Conservation (phyloP, 2,329 filamentous ascomycete species). For the Aspergillus piperis region DNA sequence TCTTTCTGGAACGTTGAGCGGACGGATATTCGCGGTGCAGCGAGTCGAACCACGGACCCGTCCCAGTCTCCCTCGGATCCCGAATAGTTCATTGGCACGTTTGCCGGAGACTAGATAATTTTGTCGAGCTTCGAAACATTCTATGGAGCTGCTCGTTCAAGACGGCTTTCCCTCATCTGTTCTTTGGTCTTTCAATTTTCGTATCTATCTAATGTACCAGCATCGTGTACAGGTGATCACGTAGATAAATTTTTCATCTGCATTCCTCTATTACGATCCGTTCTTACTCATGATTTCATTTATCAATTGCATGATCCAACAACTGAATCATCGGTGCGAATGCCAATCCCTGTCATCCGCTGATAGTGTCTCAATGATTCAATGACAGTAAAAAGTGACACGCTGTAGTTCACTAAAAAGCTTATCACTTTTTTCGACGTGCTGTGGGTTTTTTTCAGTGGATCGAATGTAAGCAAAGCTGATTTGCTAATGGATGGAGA, state of each 20-base stretch:
- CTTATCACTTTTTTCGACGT: not conserved
- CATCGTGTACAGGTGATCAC: not conserved
- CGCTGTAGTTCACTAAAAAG: not conserved
- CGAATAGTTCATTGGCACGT: not conserved
- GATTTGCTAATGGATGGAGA: not conserved
- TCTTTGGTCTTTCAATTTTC: too few relatives aligned
- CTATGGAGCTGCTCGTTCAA: not conserved
- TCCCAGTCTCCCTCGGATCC: not conserved
- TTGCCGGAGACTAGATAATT: not conserved
- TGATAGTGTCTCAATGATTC: not conserved
- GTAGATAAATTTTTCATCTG: not conserved
- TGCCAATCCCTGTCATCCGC: too few relatives aligned
- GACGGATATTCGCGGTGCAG: not conserved
- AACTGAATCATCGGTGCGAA: too few relatives aligned
- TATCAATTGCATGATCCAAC: not conserved
- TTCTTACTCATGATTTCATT: not conserved
- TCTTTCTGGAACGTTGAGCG: not conserved
- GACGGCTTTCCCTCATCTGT: too few relatives aligned
- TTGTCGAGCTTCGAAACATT: not conserved
- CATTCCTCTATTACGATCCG: too few relatives aligned
- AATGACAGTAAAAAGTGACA: not conserved
- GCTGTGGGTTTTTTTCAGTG: not conserved
- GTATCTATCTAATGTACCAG: not conserved
- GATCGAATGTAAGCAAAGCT: not conserved
- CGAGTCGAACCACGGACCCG: not conserved